phyloP scores from a whole-genome alignment of 2,329 filamentous ascomycete species.

The Zymoseptoria brevis region DNA sequence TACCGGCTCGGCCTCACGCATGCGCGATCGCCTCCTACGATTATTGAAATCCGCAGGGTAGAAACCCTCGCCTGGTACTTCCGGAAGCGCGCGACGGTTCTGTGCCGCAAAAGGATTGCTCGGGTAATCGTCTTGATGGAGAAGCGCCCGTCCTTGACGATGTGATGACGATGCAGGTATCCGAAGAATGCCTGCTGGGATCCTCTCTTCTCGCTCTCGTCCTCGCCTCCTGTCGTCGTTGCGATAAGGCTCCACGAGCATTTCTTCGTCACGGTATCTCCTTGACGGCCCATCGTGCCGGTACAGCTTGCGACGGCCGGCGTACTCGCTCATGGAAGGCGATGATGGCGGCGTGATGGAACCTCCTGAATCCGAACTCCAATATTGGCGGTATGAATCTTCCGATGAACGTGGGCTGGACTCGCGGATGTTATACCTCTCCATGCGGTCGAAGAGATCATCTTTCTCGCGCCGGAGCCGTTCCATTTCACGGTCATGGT shows the following conservation, averaged over 20 bases:
- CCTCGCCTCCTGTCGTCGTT: background rate
- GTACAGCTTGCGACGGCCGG: background rate
- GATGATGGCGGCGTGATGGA: constrained; percentile 5
- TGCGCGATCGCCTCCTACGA: background rate
- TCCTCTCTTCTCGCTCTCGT: background rate
- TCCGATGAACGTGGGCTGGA: background rate
- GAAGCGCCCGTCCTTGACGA: background rate
- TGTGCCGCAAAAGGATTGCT: background rate
- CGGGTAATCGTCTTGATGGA: background rate
- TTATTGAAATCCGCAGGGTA: background rate
- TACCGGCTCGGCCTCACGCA: background rate
- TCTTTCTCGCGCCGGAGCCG: background rate
- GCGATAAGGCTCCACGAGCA: background rate
- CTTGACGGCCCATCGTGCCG: background rate
- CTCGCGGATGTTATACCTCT: constrained; percentile 3
- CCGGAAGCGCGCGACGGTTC: background rate
- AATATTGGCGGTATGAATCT: constrained; percentile 2
- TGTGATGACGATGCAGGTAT: background rate
- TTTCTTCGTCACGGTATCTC: background rate
- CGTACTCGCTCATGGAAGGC: background rate
- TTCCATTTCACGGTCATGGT: background rate
- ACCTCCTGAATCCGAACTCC: constrained; percentile 1
- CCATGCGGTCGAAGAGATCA: constrained; percentile 4
- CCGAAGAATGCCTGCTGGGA: background rate
- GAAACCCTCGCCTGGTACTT: background rate